These are phyloP conservation scores for Galerina marginata DNA, from an alignment of 768 basidiomycete species.

Conservation along the genomic window DNA sequence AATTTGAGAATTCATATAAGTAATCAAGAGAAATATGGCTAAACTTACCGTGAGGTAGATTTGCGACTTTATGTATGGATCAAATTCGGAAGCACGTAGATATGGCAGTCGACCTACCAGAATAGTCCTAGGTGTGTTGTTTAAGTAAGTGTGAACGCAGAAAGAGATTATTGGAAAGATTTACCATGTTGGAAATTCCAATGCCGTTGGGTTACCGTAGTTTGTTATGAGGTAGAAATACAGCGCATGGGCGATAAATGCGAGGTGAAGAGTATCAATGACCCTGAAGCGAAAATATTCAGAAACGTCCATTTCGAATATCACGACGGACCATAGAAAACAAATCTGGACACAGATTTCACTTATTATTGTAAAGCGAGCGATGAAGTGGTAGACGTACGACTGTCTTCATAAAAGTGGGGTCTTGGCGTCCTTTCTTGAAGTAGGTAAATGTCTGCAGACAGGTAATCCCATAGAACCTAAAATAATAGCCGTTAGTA, in stretches of 20 bases:
- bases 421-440: constrained; percentile 9
- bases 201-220: background rate
- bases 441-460: constrained; percentile 21
- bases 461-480: constrained; percentile 19
- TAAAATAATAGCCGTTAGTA: background rate
- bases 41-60: background rate
- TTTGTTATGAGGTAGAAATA: constrained; percentile 4
- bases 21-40: too few relatives aligned
- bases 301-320: background rate
- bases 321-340: background rate
- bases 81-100: too few relatives aligned
- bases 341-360: background rate
- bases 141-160: too few relatives aligned
- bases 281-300: background rate
- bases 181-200: background rate
- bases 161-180: background rate
- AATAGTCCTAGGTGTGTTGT: background rate
- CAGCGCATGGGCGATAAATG: background rate
- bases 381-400: background rate
- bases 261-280: constrained; percentile 4
- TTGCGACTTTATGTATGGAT: background rate
- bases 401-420: background rate
- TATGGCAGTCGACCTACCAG: background rate
- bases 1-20: too few relatives aligned
- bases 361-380: background rate